phyloP scores from a whole-genome alignment of 2,329 filamentous ascomycete species.

The Raffaelea ambrosiae region DNA sequence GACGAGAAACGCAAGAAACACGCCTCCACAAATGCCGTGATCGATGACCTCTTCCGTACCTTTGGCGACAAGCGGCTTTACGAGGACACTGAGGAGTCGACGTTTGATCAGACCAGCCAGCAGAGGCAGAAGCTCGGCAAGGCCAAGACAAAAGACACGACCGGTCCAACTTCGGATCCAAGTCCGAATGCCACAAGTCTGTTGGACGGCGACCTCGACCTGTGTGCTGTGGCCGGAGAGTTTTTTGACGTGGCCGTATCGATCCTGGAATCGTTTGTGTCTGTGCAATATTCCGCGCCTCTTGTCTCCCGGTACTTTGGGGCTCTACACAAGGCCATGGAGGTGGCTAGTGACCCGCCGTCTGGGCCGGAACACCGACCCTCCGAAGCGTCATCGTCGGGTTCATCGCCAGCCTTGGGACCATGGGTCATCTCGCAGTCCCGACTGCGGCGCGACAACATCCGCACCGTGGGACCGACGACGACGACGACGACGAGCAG shows the following conservation, averaged over 20 bases:
- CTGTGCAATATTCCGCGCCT: background rate
- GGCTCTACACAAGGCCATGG: background rate
- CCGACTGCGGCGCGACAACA: background rate
- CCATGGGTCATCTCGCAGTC: too few relatives aligned
- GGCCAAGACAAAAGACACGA: background rate
- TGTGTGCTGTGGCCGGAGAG: background rate
- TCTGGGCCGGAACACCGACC: too few relatives aligned
- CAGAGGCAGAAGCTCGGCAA: background rate
- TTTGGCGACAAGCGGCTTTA: background rate
- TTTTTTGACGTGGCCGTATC: background rate
- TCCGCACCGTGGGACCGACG: background rate
- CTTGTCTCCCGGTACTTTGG: background rate
- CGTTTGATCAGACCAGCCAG: background rate
- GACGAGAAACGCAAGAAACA: too few relatives aligned
- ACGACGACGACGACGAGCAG: background rate
- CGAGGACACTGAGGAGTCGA: background rate
- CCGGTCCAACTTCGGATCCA: too few relatives aligned
- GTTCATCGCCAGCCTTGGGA: too few relatives aligned
- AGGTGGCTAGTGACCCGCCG: too few relatives aligned
- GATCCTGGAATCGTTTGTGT: background rate
- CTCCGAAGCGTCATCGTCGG: too few relatives aligned
- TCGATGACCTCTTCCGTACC: too few relatives aligned
- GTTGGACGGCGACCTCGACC: background rate
- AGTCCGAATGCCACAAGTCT: too few relatives aligned
- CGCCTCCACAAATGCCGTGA: too few relatives aligned